phyloP scores from a whole-genome alignment of 768 basidiomycete genomes.

The Macrocybe gigantea region DNA sequence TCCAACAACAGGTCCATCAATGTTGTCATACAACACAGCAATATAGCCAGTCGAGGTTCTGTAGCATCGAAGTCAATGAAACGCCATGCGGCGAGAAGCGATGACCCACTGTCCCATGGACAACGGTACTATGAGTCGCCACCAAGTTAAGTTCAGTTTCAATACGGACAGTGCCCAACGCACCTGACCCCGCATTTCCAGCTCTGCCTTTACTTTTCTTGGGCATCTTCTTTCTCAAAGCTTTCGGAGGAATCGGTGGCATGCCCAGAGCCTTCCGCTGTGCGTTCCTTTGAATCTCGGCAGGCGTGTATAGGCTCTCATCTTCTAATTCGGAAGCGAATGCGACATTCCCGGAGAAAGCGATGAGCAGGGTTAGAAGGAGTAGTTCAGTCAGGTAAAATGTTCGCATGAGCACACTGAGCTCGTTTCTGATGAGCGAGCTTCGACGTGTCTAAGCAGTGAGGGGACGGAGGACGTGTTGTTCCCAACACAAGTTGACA shows the following conservation, averaged over 20 bases:
- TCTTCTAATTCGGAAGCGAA: conserved; percentile 1
- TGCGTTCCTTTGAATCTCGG: conserved; percentile 6
- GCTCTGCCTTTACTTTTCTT: not conserved
- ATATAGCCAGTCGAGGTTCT: conserved; percentile 9
- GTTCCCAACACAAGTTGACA: too few species aligned
- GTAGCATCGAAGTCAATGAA: not conserved
- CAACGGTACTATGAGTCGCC: not conserved
- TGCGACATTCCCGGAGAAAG: not conserved
- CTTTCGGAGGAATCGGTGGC: conserved; percentile 4
- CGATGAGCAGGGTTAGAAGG: not conserved
- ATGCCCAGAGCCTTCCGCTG: conserved; percentile 6
- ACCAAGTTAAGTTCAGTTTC: not conserved
- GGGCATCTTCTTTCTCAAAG: conserved; percentile 3
- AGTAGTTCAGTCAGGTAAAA: not conserved
- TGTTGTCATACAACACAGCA: conserved; percentile 5
- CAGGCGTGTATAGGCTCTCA: conserved; percentile 2
- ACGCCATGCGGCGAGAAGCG: not conserved
- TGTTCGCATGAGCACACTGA: too few species aligned
- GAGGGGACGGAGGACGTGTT: too few species aligned
- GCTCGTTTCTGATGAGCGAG: too few species aligned
- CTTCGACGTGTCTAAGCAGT: too few species aligned
- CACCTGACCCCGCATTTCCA: not conserved
- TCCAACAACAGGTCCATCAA: conserved; percentile 9
- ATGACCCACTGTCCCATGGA: not conserved
- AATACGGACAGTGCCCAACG: not conserved